A percentile compares a stretch with the other conserved stretches of the same genome.
These are phyloP conservation scores for Polytrichum formosum DNA, from an alignment of 225 moss, liverwort and hornwort genomes.

Conservation along the genomic window DNA sequence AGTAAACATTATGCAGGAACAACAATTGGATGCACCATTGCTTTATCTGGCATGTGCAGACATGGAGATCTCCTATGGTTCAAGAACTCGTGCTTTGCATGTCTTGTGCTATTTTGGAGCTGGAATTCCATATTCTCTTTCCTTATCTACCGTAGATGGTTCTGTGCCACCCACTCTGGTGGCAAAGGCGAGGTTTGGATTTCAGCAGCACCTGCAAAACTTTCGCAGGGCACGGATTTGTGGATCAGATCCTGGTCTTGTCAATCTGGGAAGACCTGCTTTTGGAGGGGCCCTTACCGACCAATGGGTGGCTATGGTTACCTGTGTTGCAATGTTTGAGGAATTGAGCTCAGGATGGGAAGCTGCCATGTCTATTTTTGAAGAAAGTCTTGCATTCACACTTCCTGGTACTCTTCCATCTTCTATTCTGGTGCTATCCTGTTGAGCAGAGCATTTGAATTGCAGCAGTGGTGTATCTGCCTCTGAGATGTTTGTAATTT, in stretches of 20 bases:
- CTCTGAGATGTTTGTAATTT: slow-evolving; percentile 4
- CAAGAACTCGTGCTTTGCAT: slow-evolving; percentile 59
- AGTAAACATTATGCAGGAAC: slow-evolving; percentile 40
- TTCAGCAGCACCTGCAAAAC: slow-evolving; percentile 74
- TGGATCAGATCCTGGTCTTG: slow-evolving; percentile 26
- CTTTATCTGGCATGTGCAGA: slow-evolving; percentile 84
- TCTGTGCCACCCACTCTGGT: slow-evolving; percentile 52
- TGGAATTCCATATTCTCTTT: slow-evolving; percentile 52
- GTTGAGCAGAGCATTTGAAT: background rate
- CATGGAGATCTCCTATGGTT: slow-evolving; percentile 74
- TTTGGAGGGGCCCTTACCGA: slow-evolving; percentile 62
- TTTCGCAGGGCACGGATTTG: slow-evolving; percentile 49
- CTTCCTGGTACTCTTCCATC: slow-evolving; percentile 57
- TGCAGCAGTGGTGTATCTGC: background rate
- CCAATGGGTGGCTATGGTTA: slow-evolving; percentile 66
- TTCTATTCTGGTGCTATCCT: background rate
- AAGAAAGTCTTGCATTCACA: slow-evolving; percentile 84
- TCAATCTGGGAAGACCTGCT: slow-evolving; percentile 25
- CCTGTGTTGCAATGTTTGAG: slow-evolving; percentile 84
- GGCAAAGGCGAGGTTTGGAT: slow-evolving; percentile 69
- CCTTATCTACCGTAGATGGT: slow-evolving; percentile 24
- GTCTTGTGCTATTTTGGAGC: slow-evolving; percentile 76
- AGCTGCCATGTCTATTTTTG: slow-evolving; percentile 71
- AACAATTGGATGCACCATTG: slow-evolving; percentile 74
- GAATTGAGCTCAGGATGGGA: slow-evolving; percentile 79